phyloP scores from a whole-genome alignment of 768 basidiomycete genomes.

The Plicaturopsis crispa region DNA sequence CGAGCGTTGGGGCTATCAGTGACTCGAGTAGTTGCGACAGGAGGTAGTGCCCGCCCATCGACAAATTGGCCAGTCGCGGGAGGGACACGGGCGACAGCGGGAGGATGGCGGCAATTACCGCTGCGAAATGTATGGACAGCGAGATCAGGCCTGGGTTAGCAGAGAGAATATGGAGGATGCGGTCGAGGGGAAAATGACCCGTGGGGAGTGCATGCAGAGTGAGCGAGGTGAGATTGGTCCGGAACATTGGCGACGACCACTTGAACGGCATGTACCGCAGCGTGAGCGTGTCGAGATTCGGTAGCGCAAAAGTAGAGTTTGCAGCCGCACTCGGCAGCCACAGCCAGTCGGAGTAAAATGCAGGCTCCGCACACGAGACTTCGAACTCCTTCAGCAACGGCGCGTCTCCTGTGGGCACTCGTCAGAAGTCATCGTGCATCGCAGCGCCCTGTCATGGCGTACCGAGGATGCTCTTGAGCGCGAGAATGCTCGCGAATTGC shows the following conservation, averaged over 20 bases:
- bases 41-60: slow-evolving; percentile 60
- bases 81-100: slow-evolving; percentile 51
- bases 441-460: slow-evolving; percentile 17
- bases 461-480: slow-evolving; percentile 71
- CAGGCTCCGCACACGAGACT: slow-evolving; percentile 62
- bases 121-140: slow-evolving; percentile 55
- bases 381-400: slow-evolving; percentile 73
- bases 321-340: slow-evolving; percentile 58
- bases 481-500: slow-evolving; percentile 65
- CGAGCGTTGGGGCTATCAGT: slow-evolving; percentile 50
- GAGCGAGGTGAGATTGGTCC: slow-evolving; percentile 46
- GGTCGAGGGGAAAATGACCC: slow-evolving; percentile 56
- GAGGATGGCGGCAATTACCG: slow-evolving; percentile 53
- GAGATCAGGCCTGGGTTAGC: slow-evolving; percentile 49
- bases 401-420: too few species aligned
- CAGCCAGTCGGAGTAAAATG: slow-evolving; percentile 57
- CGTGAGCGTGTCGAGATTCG: slow-evolving; percentile 48
- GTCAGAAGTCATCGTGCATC: too few species aligned
- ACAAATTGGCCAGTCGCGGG: slow-evolving; percentile 44
- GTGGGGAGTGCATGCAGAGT: slow-evolving; percentile 61
- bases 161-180: slow-evolving; percentile 56
- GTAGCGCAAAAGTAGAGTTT: slow-evolving; percentile 26
- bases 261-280: slow-evolving; percentile 71
- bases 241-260: slow-evolving; percentile 70
- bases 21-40: slow-evolving; percentile 55